Conservation (phyloP, 2,329 filamentous ascomycete species). For the Arthrinium phaeospermum region DNA sequence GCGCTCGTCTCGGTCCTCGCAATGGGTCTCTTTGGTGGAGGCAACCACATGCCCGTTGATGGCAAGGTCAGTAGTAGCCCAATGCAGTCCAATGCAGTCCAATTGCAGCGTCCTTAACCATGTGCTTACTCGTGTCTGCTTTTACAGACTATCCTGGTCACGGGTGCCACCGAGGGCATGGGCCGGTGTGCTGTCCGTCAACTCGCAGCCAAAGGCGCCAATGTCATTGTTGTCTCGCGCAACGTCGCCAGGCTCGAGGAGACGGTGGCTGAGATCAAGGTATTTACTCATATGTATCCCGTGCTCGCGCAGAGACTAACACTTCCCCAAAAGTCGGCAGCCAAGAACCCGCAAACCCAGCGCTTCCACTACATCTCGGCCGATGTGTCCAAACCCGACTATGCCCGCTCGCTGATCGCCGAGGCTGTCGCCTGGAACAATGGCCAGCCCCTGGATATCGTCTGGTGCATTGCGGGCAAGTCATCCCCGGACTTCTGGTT, state of each 20-base stretch:
- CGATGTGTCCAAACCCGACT: conserved; percentile 75
- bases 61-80: conserved; percentile 67
- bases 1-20: conserved; percentile 43
- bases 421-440: conserved; percentile 83
- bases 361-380: conserved; percentile 84
- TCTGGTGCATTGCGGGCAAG: conserved; percentile 88
- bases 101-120: no score
- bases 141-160: conserved; percentile 11
- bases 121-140: conserved; percentile 57
- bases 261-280: conserved; percentile 60
- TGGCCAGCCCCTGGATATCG: conserved; percentile 75
- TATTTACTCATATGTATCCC: conserved; percentile 20
- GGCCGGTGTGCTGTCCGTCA: conserved; percentile 76
- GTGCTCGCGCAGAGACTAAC: background rate
- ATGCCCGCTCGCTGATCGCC: conserved; percentile 71
- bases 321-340: conserved; percentile 59
- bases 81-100: background rate
- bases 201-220: conserved; percentile 83
- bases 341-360: conserved; percentile 69
- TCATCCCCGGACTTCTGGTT: conserved; percentile 78
- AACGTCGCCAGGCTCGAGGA: conserved; percentile 75
- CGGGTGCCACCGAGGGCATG: conserved; percentile 93
- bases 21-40: conserved; percentile 73
- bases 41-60: conserved; percentile 82
- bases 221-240: conserved; percentile 84